Conservation (phyloP, 208 protist genomes). For the Trypanosoma melophagium region DNA sequence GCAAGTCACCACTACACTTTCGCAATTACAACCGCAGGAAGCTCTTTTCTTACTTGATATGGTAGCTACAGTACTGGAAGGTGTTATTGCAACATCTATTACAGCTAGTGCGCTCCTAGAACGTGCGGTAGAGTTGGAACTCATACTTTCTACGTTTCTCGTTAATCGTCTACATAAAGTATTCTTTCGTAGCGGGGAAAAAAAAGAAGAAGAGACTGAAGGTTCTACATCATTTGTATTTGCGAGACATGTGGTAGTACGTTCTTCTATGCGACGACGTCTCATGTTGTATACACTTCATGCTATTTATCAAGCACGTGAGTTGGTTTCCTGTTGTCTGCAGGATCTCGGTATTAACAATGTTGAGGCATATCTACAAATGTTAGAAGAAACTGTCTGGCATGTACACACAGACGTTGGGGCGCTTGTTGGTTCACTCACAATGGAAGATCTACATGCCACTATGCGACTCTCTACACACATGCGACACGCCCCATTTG, state of each 20-base stretch:
- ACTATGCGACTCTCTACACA: constrained; percentile 27
- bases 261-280: constrained; percentile 23
- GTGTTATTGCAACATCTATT: constrained; percentile 60
- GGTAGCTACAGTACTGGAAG: constrained; percentile 61
- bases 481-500: constrained; percentile 23
- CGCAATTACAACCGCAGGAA: constrained; percentile 28
- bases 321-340: constrained; percentile 53
- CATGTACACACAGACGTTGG: constrained; percentile 55
- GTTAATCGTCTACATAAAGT: constrained; percentile 26
- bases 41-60: constrained; percentile 62
- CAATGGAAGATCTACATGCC: constrained; percentile 29
- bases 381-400: constrained; percentile 85
- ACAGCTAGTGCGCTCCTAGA: constrained; percentile 68
- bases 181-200: constrained; percentile 14
- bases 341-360: constrained; percentile 76
- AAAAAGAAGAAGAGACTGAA: constrained; percentile 18
- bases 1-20: background rate
- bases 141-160: constrained; percentile 56
- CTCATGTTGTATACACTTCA: constrained; percentile 45
- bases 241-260: constrained; percentile 1
- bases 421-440: constrained; percentile 39
- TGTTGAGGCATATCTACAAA: constrained; percentile 64
- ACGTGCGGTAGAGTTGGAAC: constrained; percentile 73
- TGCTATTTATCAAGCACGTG: constrained; percentile 64
- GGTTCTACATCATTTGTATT: background rate